A percentile compares a stretch with the other conserved stretches of the same genome.
Evolutionary conservation across 2,329 filamentous ascomycete genomes (phyloP).

Genomic region (Orbilia javanica): DNA sequence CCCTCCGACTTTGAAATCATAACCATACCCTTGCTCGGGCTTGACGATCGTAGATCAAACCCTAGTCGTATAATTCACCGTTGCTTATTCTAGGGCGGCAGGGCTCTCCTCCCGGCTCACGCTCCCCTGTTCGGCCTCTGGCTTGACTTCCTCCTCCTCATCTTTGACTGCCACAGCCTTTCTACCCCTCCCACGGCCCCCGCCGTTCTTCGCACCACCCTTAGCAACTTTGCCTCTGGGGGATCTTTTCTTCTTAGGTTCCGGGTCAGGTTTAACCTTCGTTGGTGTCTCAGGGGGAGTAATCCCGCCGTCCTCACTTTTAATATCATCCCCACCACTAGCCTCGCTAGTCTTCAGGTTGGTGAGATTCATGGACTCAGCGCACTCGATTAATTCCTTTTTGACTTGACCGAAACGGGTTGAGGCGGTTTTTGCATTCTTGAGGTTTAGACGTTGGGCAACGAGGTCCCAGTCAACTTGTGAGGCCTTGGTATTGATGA

Average conservation of each 20-base stretch:
- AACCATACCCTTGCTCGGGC: neutral
- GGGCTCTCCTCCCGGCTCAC: neutral
- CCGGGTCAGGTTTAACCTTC: conserved; percentile 9
- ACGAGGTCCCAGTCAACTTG: conserved; percentile 50
- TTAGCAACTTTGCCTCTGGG: conserved; percentile 19
- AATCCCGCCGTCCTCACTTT: neutral
- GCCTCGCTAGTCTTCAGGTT: neutral
- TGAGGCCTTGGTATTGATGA: conserved; percentile 4
- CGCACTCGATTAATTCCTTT: conserved; percentile 48
- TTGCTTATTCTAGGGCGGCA: neutral
- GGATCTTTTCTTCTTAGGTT: neutral
- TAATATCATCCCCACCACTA: neutral
- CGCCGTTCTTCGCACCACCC: neutral
- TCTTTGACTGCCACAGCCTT: neutral
- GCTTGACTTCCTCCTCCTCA: neutral
- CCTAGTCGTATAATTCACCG: neutral
- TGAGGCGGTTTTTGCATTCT: conserved; percentile 28
- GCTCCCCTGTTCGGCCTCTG: neutral
- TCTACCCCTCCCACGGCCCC: neutral
- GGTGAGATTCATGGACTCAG: conserved; percentile 9
- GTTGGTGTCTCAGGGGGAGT: conserved; percentile 20
- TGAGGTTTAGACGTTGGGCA: conserved; percentile 30
- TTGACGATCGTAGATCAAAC: neutral
- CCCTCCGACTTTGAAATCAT: neutral
- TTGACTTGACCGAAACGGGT: conserved; percentile 43